Evolutionary conservation across 2,329 filamentous ascomycete species (phyloP).

Genomic region (Clarireedia homoeocarpa): DNA sequence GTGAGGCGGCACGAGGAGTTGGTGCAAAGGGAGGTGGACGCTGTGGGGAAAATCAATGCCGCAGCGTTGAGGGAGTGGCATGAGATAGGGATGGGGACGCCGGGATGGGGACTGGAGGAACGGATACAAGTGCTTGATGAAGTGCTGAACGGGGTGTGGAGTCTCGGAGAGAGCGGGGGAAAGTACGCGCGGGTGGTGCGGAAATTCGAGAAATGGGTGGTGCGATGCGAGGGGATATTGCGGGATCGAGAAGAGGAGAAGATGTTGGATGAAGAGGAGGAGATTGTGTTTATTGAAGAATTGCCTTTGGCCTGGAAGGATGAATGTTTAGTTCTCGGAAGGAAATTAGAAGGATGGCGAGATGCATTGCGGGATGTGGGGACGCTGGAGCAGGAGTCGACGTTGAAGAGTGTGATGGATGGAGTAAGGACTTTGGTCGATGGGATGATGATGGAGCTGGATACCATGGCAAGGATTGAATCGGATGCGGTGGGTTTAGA

Average conservation of each 20-base stretch:
- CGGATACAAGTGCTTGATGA: conserved; percentile 50
- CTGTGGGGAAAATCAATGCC: conserved; percentile 43
- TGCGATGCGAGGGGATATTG: conserved; percentile 39
- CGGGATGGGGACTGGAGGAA: conserved; percentile 40
- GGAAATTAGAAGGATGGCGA: conserved; percentile 48
- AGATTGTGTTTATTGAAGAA: conserved; percentile 43
- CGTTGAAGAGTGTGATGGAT: conserved; percentile 40
- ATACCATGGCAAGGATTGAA: conserved; percentile 55
- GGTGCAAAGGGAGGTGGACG: conserved; percentile 33
- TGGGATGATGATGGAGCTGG: conserved; percentile 55
- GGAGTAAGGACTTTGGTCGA: conserved; percentile 42
- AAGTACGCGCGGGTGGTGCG: conserved; percentile 47
- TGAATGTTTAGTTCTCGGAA: conserved; percentile 44
- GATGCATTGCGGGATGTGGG: conserved; percentile 41
- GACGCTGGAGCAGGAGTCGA: conserved; percentile 28
- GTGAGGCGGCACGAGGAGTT: conserved; percentile 35
- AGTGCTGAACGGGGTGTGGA: conserved; percentile 49
- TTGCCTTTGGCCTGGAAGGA: conserved; percentile 52
- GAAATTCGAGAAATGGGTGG: conserved; percentile 54
- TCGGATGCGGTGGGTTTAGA: conserved; percentile 48
- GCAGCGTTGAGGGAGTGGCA: conserved; percentile 45
- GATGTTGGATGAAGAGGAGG: conserved; percentile 25
- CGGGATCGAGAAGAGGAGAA: conserved; percentile 32
- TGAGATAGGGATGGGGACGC: conserved; percentile 21
- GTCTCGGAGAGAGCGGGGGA: conserved; percentile 46